Base-by-base conservation (phyloP, 441 rosid species). In the Gossypium davidsonii region DNA sequence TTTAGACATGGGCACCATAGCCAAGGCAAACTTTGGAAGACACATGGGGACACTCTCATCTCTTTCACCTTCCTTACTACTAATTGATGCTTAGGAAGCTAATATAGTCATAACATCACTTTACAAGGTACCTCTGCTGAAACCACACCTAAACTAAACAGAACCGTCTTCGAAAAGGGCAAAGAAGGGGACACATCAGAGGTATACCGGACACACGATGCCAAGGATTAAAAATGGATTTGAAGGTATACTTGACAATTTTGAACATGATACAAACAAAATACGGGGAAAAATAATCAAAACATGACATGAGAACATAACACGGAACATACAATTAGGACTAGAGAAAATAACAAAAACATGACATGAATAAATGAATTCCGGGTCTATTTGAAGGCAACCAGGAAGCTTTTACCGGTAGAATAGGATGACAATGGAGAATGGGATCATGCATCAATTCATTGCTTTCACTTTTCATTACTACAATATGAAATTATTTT, bases 21-120 rank as follows among this genome's bases (percentile, higher is more conserved):
- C 60, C 77, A 28, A 71, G 78, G 55, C 70, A 14, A 59, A 49
- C 21, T 56, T 66, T 70, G 60, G 71, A 34, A 62, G 60, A 58
- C 71, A 75, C 81, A 77, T 46, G 61, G 48, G 51, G 55, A 61
- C 68, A 67, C 2, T 74, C 75, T 75, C 72, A 67, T 77, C 78
- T 76, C 60, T 34, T 42, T 73, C 74, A 26, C 60, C 18, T 55
- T 67, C 72, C 71, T 4, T 9, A 15, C 23, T 23, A 1, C 4
- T 18, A 6, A 23, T 55, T 31, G 42, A 61, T n/a, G 53, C 55
- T 26, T 58, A 28, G n/a, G 10, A 56, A 55, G 28, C 23, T 49
- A 48, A 48, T 12, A 21, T 6, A 25, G 39, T 23, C 7, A 46
- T 46, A 42, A 64, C 3, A 10, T 44, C 21, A 11, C 4, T 64